A percentile compares a stretch with the other conserved stretches of the same genome.
These are phyloP conservation scores for Sclerospora graminicola DNA, from an alignment of 352 stramenopile genomes.

Conservation along the genomic window DNA sequence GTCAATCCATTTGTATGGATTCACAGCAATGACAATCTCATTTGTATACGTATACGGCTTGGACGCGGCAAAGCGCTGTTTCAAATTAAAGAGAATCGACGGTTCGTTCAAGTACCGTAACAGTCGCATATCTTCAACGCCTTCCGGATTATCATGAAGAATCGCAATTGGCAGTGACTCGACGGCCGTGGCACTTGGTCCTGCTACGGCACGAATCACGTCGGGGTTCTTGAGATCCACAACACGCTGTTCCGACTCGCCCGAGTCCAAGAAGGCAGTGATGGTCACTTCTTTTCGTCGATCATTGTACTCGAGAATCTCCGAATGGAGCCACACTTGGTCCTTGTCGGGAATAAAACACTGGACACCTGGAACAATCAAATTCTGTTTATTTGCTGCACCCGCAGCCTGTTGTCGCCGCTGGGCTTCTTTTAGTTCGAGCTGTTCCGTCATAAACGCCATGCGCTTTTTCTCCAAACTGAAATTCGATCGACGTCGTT, in stretches of 20 bases:
- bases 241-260: constrained; percentile 52
- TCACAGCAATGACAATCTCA: constrained; percentile 96
- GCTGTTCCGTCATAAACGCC: constrained; percentile 75
- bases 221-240: constrained; percentile 80
- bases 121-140: constrained; percentile 81
- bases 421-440: constrained; percentile 74
- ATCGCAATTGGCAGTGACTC: constrained; percentile 80
- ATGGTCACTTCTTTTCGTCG: constrained; percentile 74
- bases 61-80: constrained; percentile 80
- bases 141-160: constrained; percentile 59
- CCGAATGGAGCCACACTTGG: constrained; percentile 74
- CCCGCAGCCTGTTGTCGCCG: constrained; percentile 46
- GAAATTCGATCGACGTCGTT: constrained; percentile 41
- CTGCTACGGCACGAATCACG: constrained; percentile 70
- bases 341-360: constrained; percentile 86
- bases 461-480: constrained; percentile 78
- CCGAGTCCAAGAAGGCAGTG: constrained; percentile 52
- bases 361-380: constrained; percentile 81
- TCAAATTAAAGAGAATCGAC: constrained; percentile 91
- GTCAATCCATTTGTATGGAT: constrained; percentile 94
- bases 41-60: constrained; percentile 97
- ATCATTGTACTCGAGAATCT: constrained; percentile 80
- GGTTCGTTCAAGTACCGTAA: constrained; percentile 88
- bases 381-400: constrained; percentile 64
- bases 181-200: constrained; percentile 63